Conservation (phyloP, 352 stramenopile genomes). For the Saprolegnia parasitica region DNA sequence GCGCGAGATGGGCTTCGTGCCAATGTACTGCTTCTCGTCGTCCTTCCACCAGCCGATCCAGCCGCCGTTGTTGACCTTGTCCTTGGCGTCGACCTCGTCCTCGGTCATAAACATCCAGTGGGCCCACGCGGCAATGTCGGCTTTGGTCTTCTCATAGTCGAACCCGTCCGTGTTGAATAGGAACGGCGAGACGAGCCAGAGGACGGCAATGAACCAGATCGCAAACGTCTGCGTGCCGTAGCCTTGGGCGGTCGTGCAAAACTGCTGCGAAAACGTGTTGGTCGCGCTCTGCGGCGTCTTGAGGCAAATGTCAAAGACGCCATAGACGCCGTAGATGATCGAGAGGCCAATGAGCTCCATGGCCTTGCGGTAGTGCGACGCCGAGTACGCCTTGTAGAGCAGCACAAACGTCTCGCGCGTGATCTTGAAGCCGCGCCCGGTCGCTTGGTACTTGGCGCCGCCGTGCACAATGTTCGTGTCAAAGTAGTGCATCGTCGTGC, state of each 20-base stretch:
- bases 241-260: conserved; percentile 58
- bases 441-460: conserved; percentile 71
- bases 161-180: conserved; percentile 80
- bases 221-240: conserved; percentile 76
- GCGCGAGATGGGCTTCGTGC: conserved; percentile 62
- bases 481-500: conserved; percentile 81
- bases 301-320: conserved; percentile 64
- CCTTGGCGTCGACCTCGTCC: conserved; percentile 44
- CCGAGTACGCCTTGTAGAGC: conserved; percentile 70
- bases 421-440: conserved; percentile 78
- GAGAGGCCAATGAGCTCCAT: conserved; percentile 68
- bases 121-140: conserved; percentile 54
- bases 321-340: conserved; percentile 59
- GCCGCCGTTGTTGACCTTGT: conserved; percentile 56
- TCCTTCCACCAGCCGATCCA: conserved; percentile 73
- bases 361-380: conserved; percentile 67
- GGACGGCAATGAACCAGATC: conserved; percentile 70
- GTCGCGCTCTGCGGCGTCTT: conserved; percentile 44
- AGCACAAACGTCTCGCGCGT: conserved; percentile 72
- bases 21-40: conserved; percentile 55
- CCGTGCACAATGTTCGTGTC: conserved; percentile 74
- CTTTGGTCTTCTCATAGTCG: conserved; percentile 70
- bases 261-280: conserved; percentile 53
- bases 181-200: conserved; percentile 64
- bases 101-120: conserved; percentile 68